Percentiles rank a stretch among this genome's conserved stretches.
Conservation (phyloP, 176 grass and related monocot species). For the Carex scoparia region DNA sequence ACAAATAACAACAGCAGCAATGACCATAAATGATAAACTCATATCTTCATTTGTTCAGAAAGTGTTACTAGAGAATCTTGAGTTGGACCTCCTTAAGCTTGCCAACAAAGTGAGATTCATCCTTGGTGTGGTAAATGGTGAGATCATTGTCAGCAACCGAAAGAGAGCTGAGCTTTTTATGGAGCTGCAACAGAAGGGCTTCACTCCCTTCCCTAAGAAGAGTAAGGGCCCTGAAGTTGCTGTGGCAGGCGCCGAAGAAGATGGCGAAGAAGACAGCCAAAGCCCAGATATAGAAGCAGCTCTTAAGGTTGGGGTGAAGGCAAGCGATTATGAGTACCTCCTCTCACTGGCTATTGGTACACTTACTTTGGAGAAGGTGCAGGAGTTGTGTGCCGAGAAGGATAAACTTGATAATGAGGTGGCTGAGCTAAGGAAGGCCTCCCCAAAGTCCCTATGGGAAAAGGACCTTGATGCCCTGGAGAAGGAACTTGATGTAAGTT, state of each 20-base stretch:
- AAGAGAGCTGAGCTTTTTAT: conserved; percentile 73
- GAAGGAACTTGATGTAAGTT: conserved; percentile 72
- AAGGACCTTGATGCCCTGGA: conserved; percentile 77
- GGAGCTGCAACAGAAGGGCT: conserved; percentile 50
- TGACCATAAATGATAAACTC: not conserved
- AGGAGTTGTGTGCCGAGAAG: conserved; percentile 48
- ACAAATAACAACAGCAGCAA: not conserved
- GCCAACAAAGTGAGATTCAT: conserved; percentile 79
- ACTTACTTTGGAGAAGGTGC: conserved; percentile 68
- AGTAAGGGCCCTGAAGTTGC: conserved; percentile 30
- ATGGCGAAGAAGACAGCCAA: conserved; percentile 43
- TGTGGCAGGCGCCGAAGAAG: conserved; percentile 46
- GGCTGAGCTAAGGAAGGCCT: conserved; percentile 38
- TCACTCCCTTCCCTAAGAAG: conserved; percentile 66
- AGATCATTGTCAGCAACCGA: conserved; percentile 60
- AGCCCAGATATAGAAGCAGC: conserved; percentile 24
- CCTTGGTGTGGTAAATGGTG: conserved; percentile 38
- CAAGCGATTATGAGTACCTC: conserved; percentile 75
- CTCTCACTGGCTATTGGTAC: conserved; percentile 78
- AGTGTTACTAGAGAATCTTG: conserved; percentile 48
- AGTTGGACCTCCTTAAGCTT: conserved; percentile 50
- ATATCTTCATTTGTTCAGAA: conserved; percentile 27
- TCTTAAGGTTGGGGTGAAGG: conserved; percentile 15
- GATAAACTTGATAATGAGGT: conserved; percentile 36
- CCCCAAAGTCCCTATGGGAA: conserved; percentile 51